Evolutionary conservation across 2,329 filamentous ascomycete species (phyloP).

Genomic region (Trichoderma breve): DNA sequence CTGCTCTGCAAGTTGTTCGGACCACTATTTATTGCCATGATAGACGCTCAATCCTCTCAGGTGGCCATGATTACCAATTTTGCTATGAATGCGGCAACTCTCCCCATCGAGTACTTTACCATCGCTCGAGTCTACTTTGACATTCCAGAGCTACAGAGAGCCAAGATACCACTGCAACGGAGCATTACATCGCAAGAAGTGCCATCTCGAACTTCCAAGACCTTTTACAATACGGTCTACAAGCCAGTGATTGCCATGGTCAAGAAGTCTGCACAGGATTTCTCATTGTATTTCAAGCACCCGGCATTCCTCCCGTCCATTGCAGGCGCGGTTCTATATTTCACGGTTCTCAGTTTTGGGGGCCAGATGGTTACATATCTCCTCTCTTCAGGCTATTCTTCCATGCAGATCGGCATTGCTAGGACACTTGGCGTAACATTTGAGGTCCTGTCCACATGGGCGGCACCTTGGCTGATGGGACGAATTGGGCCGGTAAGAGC

Average conservation of each 20-base stretch:
- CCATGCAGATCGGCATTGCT: conserved; percentile 51
- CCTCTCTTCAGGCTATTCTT: conserved; percentile 50
- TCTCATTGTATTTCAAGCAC: conserved; percentile 50
- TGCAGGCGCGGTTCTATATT: conserved; percentile 57
- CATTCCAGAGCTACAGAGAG: conserved; percentile 28
- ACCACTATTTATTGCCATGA: conserved; percentile 53
- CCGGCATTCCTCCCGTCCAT: conserved; percentile 60
- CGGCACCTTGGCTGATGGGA: conserved; percentile 54
- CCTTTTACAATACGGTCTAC: not conserved
- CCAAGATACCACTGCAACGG: conserved; percentile 21
- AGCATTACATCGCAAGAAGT: not conserved
- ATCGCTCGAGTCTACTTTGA: conserved; percentile 40
- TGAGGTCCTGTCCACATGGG: conserved; percentile 61
- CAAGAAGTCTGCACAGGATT: not conserved
- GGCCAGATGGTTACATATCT: conserved; percentile 67
- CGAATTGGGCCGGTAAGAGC: conserved; percentile 58
- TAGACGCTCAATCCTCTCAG: conserved; percentile 48
- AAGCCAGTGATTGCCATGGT: not conserved
- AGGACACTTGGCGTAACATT: conserved; percentile 52
- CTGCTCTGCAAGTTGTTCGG: conserved; percentile 58
- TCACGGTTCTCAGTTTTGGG: conserved; percentile 58
- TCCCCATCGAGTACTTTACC: conserved; percentile 51
- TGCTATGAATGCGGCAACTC: conserved; percentile 48
- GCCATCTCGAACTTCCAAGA: not conserved
- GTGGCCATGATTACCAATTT: conserved; percentile 50